These are phyloP conservation scores for Phytopythium vexans DNA, from an alignment of 352 stramenopile species.

Conservation along the genomic window DNA sequence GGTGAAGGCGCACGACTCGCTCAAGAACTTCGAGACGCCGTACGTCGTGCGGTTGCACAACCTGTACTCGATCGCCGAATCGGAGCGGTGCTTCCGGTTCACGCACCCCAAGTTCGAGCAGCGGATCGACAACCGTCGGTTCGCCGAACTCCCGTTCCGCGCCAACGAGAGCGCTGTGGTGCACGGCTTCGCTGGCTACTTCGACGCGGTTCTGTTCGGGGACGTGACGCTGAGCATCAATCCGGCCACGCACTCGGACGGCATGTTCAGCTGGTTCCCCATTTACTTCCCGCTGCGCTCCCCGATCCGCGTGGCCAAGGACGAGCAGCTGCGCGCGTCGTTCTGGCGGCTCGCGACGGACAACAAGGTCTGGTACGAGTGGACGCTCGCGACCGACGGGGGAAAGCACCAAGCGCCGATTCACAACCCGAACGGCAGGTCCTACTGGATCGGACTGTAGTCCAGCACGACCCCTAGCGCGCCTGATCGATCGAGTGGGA, in stretches of 20 bases:
- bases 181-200: slow-evolving; percentile 96
- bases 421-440: slow-evolving; percentile 96
- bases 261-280: slow-evolving; percentile 99
- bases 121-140: slow-evolving; percentile 86
- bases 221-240: slow-evolving; percentile 95
- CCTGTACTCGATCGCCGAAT: slow-evolving; percentile 79
- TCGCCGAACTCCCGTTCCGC: slow-evolving; percentile 49
- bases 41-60: slow-evolving; percentile 97
- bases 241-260: slow-evolving; percentile 92
- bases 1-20: slow-evolving; percentile 69
- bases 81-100: slow-evolving; percentile 94
- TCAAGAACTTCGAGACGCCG: slow-evolving; percentile 93
- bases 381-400: slow-evolving; percentile 72
- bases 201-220: slow-evolving; percentile 94
- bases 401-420: slow-evolving; percentile 66
- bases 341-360: slow-evolving; percentile 92
- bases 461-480: no score
- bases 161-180: slow-evolving; percentile 66
- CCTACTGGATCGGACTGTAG: slow-evolving; percentile 94
- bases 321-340: slow-evolving; percentile 79
- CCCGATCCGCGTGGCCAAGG: slow-evolving; percentile 81
- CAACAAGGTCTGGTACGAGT: slow-evolving; percentile 98
- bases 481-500: no score
- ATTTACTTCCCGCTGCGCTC: slow-evolving; percentile 96
- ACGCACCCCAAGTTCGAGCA: slow-evolving; percentile 82